Evolutionary conservation across 148 eudicot genomes (phyloP), one percentile per base, ranked within the genome.

Genomic region (Camellia japonica): DNA sequence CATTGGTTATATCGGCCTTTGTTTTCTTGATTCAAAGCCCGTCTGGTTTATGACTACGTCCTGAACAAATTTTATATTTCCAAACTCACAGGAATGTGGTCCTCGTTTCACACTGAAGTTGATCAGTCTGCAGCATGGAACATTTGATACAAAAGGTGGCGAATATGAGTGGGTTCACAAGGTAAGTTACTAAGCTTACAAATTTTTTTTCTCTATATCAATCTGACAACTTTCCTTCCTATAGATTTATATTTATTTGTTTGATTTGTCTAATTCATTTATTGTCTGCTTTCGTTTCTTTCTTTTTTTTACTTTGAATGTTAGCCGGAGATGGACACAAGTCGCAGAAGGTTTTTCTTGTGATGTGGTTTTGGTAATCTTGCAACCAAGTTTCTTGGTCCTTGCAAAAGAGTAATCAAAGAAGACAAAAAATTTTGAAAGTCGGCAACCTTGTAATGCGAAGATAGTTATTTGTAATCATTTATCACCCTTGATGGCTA

Each of bases 311-410:
- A 13, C 14, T 58, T 44, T 66, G 67, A 80, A 47, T 74, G 63
- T 67, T 89, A 95, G 99, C 90, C 97, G 78, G 97, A 95, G 66
- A 93, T 95, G 99, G 99, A 93, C 81, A 95, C 97, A 7, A 95
- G 99, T 84, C 91, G 99, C 71, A 87, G 99, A 82, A 90, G 98
- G 71, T 95, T 95, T 86, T 95, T 95, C 92, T 84, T 95, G 86
- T 95, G 79, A 92, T 7, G 1, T 68, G 85, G 64, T 79, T 71
- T 61, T 30, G 0, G 41, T 19, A 44, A 68, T 51, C 18, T 64
- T 2, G 38, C 7, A 20, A 51, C 19, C 38, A 54, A 66, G 43
- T 30, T 77, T 76, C 56, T 61, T 12, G 13, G 68, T 19, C 8
- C 15, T 41, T 71, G 59, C 55, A 51, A 71, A 51, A 49, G 44